Percentiles rank a stretch among this genome's conserved stretches.
Conservation (phyloP, 2,329 filamentous ascomycete genomes). For the Alternaria metachromatica region DNA sequence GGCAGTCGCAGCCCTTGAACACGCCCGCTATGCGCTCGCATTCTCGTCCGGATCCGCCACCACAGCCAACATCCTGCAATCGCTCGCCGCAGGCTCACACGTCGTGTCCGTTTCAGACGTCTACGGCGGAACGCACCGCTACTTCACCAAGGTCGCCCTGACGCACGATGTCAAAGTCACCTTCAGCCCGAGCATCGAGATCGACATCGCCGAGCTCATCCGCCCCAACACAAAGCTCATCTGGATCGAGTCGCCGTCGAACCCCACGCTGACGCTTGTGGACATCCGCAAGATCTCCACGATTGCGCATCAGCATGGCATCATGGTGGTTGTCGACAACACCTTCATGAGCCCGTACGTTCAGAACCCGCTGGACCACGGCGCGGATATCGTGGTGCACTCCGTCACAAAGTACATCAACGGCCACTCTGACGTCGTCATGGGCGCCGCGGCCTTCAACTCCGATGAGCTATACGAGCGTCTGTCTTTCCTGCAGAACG, state of each 20-base stretch:
- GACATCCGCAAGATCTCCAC: conserved; percentile 87
- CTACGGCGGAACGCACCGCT: conserved; percentile 96
- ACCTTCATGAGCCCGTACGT: conserved; percentile 97
- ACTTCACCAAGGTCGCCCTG: conserved; percentile 97
- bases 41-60: conserved; percentile 95
- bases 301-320: conserved; percentile 83
- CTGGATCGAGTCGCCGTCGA: conserved; percentile 96
- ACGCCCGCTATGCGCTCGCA: conserved; percentile 89
- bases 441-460: conserved; percentile 97
- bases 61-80: conserved; percentile 92
- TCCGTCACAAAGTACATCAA: conserved; percentile 99
- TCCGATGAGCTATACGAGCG: conserved; percentile 77
- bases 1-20: conserved; percentile 89
- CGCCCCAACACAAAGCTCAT: conserved; percentile 88
- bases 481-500: conserved; percentile 92
- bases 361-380: conserved; percentile 93
- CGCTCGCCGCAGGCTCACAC: conserved; percentile 86
- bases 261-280: conserved; percentile 90
- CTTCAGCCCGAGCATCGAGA: conserved; percentile 90
- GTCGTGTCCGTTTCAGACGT: conserved; percentile 97
- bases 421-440: conserved; percentile 93
- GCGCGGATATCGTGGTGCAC: conserved; percentile 96
- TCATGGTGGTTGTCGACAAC: conserved; percentile 98
- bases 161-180: conserved; percentile 94
- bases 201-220: conserved; percentile 85